Conservation (phyloP, 139 green algal genomes). For the Asterochloris sp. region DNA sequence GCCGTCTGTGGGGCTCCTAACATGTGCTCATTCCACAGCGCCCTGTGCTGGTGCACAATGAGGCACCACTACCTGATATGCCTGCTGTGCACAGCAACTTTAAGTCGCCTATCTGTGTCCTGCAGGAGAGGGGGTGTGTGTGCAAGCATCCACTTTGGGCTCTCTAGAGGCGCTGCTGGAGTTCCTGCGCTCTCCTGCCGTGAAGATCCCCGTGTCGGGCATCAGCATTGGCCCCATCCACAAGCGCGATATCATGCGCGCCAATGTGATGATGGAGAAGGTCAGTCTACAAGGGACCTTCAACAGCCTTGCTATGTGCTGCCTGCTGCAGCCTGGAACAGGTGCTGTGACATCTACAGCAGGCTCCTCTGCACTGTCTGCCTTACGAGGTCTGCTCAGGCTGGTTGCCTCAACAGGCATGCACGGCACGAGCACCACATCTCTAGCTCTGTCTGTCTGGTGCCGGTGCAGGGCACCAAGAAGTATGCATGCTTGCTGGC, state of each 20-base stretch:
- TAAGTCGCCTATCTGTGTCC: not conserved
- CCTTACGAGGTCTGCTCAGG: no score
- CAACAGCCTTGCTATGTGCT: not conserved
- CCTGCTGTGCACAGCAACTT: no score
- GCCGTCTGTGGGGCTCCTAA: no score
- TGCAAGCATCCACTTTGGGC: constrained; percentile 97
- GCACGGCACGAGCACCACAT: not conserved
- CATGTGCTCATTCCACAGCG: no score
- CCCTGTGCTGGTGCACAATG: no score
- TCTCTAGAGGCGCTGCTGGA: constrained; percentile 96
- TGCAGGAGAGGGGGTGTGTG: constrained; percentile 89
- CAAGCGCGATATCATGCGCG: constrained; percentile 95
- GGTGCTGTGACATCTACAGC: no score
- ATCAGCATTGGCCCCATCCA: constrained; percentile 98
- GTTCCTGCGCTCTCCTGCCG: constrained; percentile 83
- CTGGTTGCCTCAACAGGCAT: no score
- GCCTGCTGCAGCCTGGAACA: not conserved
- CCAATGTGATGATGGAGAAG: constrained; percentile 96
- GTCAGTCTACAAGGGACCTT: constrained; percentile 58
- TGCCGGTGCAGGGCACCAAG: constrained; percentile 34
- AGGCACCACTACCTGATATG: no score
- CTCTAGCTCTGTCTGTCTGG: not conserved
- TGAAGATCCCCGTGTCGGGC: constrained; percentile 82
- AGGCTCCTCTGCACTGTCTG: no score
- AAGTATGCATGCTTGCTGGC: constrained; percentile 96